Percentiles rank a stretch among this genome's conserved stretches.
Conservation (phyloP, 2,329 filamentous ascomycete species). For the Sphaerulina populicola region DNA sequence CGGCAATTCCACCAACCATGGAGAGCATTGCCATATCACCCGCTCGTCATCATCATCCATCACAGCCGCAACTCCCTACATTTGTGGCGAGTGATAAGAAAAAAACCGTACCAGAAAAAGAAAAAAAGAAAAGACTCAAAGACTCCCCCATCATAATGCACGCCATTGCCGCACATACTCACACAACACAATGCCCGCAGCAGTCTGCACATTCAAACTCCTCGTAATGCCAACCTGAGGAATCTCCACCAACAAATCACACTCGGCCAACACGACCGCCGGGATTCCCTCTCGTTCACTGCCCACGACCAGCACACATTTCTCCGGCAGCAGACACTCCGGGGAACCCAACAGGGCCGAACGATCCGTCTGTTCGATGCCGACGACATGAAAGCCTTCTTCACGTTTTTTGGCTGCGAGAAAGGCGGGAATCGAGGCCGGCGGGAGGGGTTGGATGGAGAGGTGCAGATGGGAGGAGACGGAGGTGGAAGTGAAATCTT, state of each 20-base stretch:
- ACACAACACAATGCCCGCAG: conserved; percentile 44
- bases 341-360: conserved; percentile 39
- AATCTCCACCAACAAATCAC: conserved; percentile 48
- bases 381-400: conserved; percentile 46
- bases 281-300: conserved; percentile 47
- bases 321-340: conserved; percentile 29
- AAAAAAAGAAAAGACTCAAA: no score
- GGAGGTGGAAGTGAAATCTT: conserved; percentile 44
- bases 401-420: conserved; percentile 37
- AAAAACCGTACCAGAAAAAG: no score
- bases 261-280: conserved; percentile 40
- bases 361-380: conserved; percentile 48
- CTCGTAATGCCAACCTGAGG: conserved; percentile 45
- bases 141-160: not conserved
- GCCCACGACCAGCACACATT: conserved; percentile 40
- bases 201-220: conserved; percentile 50
- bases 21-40: conserved; percentile 44
- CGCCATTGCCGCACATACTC: conserved; percentile 44
- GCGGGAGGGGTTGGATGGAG: conserved; percentile 35
- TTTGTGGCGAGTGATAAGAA: no score
- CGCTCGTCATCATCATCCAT: conserved; percentile 44
- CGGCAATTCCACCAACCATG: conserved; percentile 44
- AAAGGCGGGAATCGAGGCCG: conserved; percentile 29
- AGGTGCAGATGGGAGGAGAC: conserved; percentile 45
- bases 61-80: conserved; percentile 49